These are phyloP conservation scores for Pleurotus tuber-regium DNA, from an alignment of 768 basidiomycete genomes.

Conservation along the genomic window DNA sequence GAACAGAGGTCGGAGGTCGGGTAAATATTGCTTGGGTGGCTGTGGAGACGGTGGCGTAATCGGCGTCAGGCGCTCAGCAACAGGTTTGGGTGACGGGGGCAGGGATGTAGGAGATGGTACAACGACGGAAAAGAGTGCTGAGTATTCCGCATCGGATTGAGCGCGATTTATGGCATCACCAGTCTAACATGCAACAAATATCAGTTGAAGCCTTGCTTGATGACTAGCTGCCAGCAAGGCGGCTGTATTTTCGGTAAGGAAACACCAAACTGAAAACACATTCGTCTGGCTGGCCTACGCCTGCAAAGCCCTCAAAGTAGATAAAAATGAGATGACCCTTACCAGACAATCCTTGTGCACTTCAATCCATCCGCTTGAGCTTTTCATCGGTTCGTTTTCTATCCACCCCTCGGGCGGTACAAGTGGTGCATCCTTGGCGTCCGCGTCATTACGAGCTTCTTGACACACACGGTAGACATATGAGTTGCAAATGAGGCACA, in stretches of 20 bases:
- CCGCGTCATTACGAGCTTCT: conserved; percentile 51
- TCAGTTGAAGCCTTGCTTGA: not conserved
- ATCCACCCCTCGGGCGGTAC: conserved; percentile 76
- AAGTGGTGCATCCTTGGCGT: conserved; percentile 63
- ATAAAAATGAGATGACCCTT: conserved; percentile 31
- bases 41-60: conserved; percentile 21
- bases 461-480: conserved; percentile 70
- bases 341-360: conserved; percentile 66
- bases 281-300: not conserved
- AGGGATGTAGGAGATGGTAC: conserved; percentile 28
- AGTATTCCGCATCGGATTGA: conserved; percentile 42
- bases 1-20: conserved; percentile 58
- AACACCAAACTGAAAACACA: no score
- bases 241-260: not conserved
- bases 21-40: conserved; percentile 40
- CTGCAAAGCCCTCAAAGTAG: not conserved
- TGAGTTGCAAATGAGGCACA: conserved; percentile 66
- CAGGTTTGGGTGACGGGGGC: conserved; percentile 22
- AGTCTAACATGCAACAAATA: conserved; percentile 27
- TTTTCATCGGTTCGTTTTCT: conserved; percentile 69
- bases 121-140: conserved; percentile 42
- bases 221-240: not conserved
- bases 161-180: conserved; percentile 34
- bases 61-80: conserved; percentile 9
- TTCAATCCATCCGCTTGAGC: conserved; percentile 71